Percentiles rank a stretch among this genome's conserved stretches.
phyloP scores from a whole-genome alignment of 192 early-diverging fungal genomes.

The Dissophora globulifera region DNA sequence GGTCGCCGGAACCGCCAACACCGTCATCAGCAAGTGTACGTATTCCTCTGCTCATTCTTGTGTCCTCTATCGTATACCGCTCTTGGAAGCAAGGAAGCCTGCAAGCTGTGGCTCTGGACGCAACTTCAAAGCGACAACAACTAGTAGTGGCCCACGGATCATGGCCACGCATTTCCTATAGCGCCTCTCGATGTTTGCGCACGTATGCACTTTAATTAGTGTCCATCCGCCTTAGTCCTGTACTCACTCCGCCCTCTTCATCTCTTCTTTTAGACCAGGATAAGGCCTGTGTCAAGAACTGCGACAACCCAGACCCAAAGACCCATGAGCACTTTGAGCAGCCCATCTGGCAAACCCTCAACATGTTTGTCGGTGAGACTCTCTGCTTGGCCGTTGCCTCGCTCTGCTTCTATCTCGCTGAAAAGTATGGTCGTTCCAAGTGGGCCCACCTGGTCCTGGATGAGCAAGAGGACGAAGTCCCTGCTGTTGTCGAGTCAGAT shows the following conservation, averaged over 20 bases:
- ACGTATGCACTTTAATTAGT: no score
- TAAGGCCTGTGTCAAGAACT: conserved; percentile 91
- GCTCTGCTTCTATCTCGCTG: conserved; percentile 46
- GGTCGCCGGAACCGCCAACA: conserved; percentile 71
- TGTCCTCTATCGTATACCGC: no score
- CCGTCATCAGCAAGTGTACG: conserved; percentile 39
- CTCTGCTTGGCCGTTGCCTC: conserved; percentile 79
- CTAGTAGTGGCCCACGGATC: no score
- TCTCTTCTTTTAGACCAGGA: conserved; percentile 73
- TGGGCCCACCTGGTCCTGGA: conserved; percentile 36
- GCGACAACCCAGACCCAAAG: conserved; percentile 76
- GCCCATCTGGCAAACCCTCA: conserved; percentile 97
- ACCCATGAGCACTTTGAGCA: conserved; percentile 89
- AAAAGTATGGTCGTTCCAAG: conserved; percentile 31
- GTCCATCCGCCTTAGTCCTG: no score
- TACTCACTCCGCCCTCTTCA: no score
- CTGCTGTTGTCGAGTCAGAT: conserved; percentile 52
- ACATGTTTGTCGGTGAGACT: conserved; percentile 96
- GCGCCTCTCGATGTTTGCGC: no score
- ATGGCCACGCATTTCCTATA: no score
- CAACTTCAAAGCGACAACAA: no score
- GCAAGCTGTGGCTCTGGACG: no score
- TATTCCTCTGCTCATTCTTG: not conserved
- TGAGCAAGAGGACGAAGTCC: conserved; percentile 19
- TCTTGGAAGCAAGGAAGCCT: no score